Evolutionary conservation across 2,329 filamentous ascomycete species (phyloP).

Genomic region (Botrytis hyacinthi): DNA sequence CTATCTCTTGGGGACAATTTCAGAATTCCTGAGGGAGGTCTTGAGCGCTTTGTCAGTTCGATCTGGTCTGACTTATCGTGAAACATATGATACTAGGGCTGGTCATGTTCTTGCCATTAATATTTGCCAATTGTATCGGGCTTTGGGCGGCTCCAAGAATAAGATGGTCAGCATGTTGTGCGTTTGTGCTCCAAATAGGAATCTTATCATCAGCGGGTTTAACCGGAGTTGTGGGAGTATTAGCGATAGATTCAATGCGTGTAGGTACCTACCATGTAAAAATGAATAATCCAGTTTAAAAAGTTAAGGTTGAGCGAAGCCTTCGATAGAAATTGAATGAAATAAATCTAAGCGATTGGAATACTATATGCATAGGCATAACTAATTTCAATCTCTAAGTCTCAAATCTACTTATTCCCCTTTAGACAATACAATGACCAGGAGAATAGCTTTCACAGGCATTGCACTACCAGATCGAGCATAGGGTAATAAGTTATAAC

Average conservation of each 20-base stretch:
- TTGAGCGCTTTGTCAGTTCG: no score
- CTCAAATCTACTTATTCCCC: not conserved
- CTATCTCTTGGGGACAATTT: not conserved
- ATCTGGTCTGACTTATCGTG: not conserved
- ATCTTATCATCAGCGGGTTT: not conserved
- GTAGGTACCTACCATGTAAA: no score
- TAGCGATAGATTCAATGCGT: not conserved
- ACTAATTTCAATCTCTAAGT: not conserved
- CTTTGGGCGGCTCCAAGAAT: not conserved
- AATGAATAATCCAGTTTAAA: not conserved
- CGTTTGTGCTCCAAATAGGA: not conserved
- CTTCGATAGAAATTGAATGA: not conserved
- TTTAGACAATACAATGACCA: not conserved
- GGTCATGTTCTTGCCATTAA: not conserved
- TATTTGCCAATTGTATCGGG: not conserved
- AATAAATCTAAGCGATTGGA: not conserved
- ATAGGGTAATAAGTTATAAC: rapidly evolving
- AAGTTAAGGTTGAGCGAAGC: no score
- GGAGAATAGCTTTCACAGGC: not conserved
- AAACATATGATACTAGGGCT: not conserved
- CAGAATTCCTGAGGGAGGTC: no score
- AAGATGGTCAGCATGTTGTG: not conserved
- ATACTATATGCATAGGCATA: not conserved
- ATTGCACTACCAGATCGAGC: not conserved
- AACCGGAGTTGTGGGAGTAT: not conserved